Conservation (phyloP, 768 basidiomycete genomes). For the Russula ochroleuca region DNA sequence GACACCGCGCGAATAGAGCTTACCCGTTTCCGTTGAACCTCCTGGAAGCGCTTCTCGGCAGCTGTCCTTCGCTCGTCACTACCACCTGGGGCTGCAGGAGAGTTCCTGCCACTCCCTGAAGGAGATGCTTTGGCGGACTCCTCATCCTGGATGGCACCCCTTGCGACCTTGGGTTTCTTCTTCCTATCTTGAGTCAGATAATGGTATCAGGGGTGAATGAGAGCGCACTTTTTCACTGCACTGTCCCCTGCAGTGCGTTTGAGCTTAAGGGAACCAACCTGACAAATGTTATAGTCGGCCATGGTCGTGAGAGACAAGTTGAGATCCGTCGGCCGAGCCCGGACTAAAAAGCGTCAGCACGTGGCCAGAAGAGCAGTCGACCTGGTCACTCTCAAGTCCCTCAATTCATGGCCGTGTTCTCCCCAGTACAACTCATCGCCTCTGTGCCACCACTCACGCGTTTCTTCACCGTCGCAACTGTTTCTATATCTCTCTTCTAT, state of each 20-base stretch:
- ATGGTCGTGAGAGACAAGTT: slow-evolving; percentile 38
- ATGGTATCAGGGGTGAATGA: background rate
- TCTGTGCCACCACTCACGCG: slow-evolving; percentile 80
- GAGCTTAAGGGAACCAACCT: slow-evolving; percentile 85
- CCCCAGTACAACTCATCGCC: slow-evolving; percentile 61
- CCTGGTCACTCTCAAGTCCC: background rate
- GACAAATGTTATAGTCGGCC: slow-evolving; percentile 82
- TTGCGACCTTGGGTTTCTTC: slow-evolving; percentile 64
- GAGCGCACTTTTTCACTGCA: slow-evolving; percentile 72
- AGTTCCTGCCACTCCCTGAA: slow-evolving; percentile 55
- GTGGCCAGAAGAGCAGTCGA: background rate
- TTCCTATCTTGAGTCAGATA: slow-evolving; percentile 47
- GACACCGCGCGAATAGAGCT: slow-evolving; percentile 15
- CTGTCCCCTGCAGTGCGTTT: slow-evolving; percentile 79
- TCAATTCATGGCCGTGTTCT: slow-evolving; percentile 64
- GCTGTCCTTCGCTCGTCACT: slow-evolving; percentile 66
- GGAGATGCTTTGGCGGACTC: slow-evolving; percentile 42
- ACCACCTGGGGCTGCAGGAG: slow-evolving; percentile 49
- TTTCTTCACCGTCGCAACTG: slow-evolving; percentile 58
- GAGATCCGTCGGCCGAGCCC: background rate
- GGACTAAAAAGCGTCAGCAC: background rate
- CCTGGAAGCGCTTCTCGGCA: slow-evolving; percentile 84
- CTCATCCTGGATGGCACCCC: slow-evolving; percentile 39
- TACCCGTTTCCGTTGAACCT: slow-evolving; percentile 78
- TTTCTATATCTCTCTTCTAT: slow-evolving; percentile 56